These are phyloP conservation scores for Pleurotus tuoliensis DNA, from an alignment of 768 basidiomycete species.

Conservation along the genomic window DNA sequence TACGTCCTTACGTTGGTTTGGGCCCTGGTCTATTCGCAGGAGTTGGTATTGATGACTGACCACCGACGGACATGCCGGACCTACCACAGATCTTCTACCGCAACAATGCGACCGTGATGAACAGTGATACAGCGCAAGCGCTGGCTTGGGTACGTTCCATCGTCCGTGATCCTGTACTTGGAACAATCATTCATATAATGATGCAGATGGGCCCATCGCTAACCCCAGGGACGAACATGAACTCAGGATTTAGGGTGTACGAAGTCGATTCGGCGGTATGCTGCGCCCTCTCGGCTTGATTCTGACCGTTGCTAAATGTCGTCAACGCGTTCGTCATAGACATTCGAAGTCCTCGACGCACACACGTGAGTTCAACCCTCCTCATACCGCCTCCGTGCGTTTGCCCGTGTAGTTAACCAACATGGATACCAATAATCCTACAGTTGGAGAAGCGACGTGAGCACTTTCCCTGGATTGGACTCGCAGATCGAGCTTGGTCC, in stretches of 20 bases:
- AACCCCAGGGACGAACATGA: slow-evolving; percentile 66
- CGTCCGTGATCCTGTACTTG: neutral
- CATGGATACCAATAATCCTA: neutral
- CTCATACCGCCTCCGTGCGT: too few relatives aligned
- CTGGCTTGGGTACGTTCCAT: slow-evolving; percentile 33
- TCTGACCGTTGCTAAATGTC: neutral
- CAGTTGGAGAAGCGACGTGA: slow-evolving; percentile 67
- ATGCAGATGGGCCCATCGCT: slow-evolving; percentile 64
- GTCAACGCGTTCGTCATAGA: slow-evolving; percentile 32
- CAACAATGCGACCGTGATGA: slow-evolving; percentile 65
- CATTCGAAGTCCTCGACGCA: slow-evolving; percentile 75
- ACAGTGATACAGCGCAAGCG: slow-evolving; percentile 50
- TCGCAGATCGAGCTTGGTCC: slow-evolving; percentile 54
- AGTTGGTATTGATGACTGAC: too few relatives aligned
- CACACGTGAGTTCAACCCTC: slow-evolving; percentile 52
- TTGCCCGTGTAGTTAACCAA: too few relatives aligned
- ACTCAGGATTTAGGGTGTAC: slow-evolving; percentile 72
- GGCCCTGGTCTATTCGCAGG: neutral
- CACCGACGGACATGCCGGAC: neutral
- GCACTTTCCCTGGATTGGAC: slow-evolving; percentile 55
- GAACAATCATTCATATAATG: slow-evolving; percentile 1
- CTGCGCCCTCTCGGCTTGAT: slow-evolving; percentile 1
- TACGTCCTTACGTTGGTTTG: slow-evolving; percentile 21
- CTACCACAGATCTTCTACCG: slow-evolving; percentile 60
- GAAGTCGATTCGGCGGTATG: slow-evolving; percentile 67